Conservation (phyloP, 2,329 filamentous ascomycete species). For the Herpotrichia juniperi region DNA sequence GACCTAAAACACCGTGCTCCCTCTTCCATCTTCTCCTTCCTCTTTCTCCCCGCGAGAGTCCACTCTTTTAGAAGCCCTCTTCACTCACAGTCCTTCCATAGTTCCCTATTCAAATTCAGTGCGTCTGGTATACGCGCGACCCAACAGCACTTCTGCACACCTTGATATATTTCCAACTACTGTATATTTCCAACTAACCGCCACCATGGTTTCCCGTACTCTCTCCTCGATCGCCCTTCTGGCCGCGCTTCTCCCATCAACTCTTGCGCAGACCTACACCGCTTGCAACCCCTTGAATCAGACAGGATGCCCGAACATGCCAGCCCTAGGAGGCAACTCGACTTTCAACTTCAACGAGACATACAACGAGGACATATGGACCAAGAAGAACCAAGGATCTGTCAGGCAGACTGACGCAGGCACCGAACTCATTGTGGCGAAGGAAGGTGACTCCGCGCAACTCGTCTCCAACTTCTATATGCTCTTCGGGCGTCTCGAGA, state of each 20-base stretch:
- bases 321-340: slow-evolving; percentile 69
- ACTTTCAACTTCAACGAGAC: slow-evolving; percentile 60
- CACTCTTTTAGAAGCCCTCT: slow-evolving; percentile 29
- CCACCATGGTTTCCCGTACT: slow-evolving; percentile 38
- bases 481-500: slow-evolving; percentile 59
- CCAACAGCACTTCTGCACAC: slow-evolving; percentile 37
- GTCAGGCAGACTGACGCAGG: slow-evolving; percentile 69
- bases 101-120: slow-evolving; percentile 17
- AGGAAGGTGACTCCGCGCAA: slow-evolving; percentile 77
- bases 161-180: too few relatives aligned
- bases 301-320: slow-evolving; percentile 70
- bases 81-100: slow-evolving; percentile 6
- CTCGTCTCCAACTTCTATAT: slow-evolving; percentile 67
- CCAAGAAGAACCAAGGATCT: slow-evolving; percentile 68
- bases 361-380: slow-evolving; percentile 60
- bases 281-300: slow-evolving; percentile 77
- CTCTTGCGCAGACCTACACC: slow-evolving; percentile 75
- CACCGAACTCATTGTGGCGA: slow-evolving; percentile 73
- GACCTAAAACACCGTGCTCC: slow-evolving; percentile 23
- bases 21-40: slow-evolving; percentile 15
- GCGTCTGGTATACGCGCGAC: slow-evolving; percentile 45
- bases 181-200: slow-evolving; percentile 13
- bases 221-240: slow-evolving; percentile 47
- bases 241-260: slow-evolving; percentile 48
- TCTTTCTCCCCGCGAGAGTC: slow-evolving; percentile 29